Conservation (phyloP, 768 basidiomycete species). For the Suillus subaureus region DNA sequence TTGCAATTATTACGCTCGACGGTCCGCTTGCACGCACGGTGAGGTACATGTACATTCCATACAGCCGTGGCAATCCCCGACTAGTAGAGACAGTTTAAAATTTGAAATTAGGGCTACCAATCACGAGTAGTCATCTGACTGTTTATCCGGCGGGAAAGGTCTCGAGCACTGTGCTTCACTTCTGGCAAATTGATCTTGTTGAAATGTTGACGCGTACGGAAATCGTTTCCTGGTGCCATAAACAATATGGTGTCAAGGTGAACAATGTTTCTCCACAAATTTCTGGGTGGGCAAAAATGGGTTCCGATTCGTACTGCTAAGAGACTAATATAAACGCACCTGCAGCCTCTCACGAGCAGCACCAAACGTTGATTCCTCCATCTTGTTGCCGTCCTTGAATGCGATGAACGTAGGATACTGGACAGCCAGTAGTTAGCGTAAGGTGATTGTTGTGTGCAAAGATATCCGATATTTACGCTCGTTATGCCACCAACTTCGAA, state of each 20-base stretch:
- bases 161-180: too few species aligned
- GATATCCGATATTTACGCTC: background rate
- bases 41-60: too few species aligned
- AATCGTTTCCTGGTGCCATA: background rate
- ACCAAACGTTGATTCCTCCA: slow-evolving; percentile 2
- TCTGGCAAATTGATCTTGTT: too few species aligned
- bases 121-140: too few species aligned
- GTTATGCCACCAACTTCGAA: slow-evolving; percentile 45
- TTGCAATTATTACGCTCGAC: background rate
- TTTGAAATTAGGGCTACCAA: too few species aligned
- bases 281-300: background rate
- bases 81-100: too few species aligned
- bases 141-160: too few species aligned
- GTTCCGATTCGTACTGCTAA: background rate
- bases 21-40: background rate
- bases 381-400: slow-evolving; percentile 11
- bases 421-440: too few species aligned
- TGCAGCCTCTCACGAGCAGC: slow-evolving; percentile 1
- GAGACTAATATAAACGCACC: background rate
- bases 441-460: background rate
- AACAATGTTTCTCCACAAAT: slow-evolving; percentile 7
- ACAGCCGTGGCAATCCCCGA: too few species aligned
- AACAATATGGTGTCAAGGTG: background rate
- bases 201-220: background rate
- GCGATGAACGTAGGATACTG: slow-evolving; percentile 11